Conservation (phyloP, 1,284 basidiomycete species). For the Malassezia cuniculi region DNA sequence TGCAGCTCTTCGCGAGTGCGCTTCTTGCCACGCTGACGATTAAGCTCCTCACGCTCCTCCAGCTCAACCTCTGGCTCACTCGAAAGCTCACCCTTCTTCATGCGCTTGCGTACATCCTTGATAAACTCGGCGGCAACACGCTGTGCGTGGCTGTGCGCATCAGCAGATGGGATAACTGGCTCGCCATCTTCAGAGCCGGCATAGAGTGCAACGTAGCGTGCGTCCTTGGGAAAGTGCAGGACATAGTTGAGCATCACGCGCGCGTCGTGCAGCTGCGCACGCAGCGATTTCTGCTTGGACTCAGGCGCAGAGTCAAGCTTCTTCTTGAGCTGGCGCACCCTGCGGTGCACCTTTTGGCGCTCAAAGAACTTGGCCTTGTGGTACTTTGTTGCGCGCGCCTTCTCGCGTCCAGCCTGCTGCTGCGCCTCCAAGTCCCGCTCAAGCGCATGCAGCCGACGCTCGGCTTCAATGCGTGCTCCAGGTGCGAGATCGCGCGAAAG, state of each 20-base stretch:
- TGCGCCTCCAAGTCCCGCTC: slow-evolving; percentile 9
- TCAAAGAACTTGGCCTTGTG: slow-evolving; percentile 17
- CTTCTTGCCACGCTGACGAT: neutral
- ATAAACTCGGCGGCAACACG: slow-evolving; percentile 10
- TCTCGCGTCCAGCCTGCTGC: slow-evolving; percentile 5
- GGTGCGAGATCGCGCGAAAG: slow-evolving; percentile 5
- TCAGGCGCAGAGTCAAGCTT: too few relatives aligned
- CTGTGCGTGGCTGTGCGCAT: slow-evolving; percentile 8
- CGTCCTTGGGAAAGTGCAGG: slow-evolving; percentile 7
- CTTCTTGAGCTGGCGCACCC: slow-evolving; percentile 4
- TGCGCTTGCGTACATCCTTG: slow-evolving; percentile 3
- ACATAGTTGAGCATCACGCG: slow-evolving; percentile 13
- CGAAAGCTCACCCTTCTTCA: slow-evolving; percentile 9
- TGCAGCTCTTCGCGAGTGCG: neutral
- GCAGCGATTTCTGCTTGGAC: neutral
- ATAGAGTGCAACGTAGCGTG: slow-evolving; percentile 14
- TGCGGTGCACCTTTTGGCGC: slow-evolving; percentile 12
- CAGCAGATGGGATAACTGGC: slow-evolving; percentile 2
- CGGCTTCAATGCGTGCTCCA: slow-evolving; percentile 13
- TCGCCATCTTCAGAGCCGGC: neutral
- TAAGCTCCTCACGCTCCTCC: slow-evolving; percentile 4
- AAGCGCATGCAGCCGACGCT: slow-evolving; percentile 6
- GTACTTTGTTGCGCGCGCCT: slow-evolving; percentile 4
- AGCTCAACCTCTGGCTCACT: slow-evolving; percentile 11
- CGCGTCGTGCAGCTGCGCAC: slow-evolving; percentile 2